Conservation (phyloP, 768 basidiomycete genomes). For the Kwoniella heveanensis region DNA sequence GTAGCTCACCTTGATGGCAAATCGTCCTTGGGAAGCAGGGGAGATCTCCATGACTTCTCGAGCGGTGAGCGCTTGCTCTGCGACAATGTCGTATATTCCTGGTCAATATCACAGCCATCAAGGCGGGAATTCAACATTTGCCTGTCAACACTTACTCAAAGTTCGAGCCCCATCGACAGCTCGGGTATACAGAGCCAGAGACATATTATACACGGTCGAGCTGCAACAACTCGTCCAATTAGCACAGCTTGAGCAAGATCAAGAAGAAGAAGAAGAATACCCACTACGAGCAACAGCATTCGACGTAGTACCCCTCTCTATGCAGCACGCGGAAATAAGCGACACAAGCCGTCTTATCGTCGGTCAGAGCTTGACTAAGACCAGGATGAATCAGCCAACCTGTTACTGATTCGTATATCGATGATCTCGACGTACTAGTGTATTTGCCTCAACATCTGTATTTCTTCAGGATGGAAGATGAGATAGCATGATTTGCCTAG, state of each 20-base stretch:
- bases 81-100: background rate
- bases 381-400: too few species aligned
- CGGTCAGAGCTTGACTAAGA: slow-evolving; percentile 29
- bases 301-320: slow-evolving; percentile 35
- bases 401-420: too few species aligned
- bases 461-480: slow-evolving; percentile 48
- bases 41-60: slow-evolving; percentile 45
- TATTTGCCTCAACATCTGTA: slow-evolving; percentile 28
- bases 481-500: slow-evolving; percentile 32
- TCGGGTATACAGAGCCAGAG: slow-evolving; percentile 32
- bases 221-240: slow-evolving; percentile 12
- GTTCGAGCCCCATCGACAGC: slow-evolving; percentile 39
- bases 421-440: slow-evolving; percentile 39
- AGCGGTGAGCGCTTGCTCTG: slow-evolving; percentile 46
- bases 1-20: slow-evolving; percentile 22
- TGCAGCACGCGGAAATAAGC: slow-evolving; percentile 32
- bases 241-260: background rate
- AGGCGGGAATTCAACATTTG: too few species aligned
- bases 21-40: slow-evolving; percentile 28
- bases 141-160: slow-evolving; percentile 31
- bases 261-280: slow-evolving; percentile 5
- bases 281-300: slow-evolving; percentile 37
- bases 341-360: slow-evolving; percentile 41
- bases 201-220: slow-evolving; percentile 39
- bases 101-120: too few species aligned